A percentile compares a stretch with the other conserved stretches of the same genome.
These are phyloP conservation scores for Diphasiastrum complanatum DNA, from an alignment of 83 land plant species.

Conservation along the genomic window DNA sequence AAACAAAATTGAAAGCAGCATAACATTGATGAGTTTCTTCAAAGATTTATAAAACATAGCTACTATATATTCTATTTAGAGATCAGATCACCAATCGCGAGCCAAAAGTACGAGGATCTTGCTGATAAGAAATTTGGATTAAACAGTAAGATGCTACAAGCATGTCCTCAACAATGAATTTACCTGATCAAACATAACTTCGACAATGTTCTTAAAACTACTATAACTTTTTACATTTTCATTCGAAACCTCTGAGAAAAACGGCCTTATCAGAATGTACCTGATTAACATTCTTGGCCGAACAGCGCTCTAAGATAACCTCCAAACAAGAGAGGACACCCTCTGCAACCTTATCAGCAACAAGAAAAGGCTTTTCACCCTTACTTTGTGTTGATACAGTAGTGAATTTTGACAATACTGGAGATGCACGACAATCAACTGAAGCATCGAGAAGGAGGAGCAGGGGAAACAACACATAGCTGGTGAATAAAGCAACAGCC, in stretches of 20 bases:
- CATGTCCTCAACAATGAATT: too few relatives aligned
- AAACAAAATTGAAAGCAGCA: too few relatives aligned
- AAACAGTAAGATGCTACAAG: background rate
- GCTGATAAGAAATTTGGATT: background rate
- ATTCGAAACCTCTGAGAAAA: too few relatives aligned
- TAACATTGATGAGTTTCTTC: background rate
- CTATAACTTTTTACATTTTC: too few relatives aligned
- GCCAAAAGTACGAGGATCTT: background rate
- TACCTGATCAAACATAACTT: too few relatives aligned
- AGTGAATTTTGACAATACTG: background rate
- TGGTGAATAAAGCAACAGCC: too few relatives aligned
- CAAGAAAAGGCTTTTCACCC: background rate
- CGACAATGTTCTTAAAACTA: too few relatives aligned
- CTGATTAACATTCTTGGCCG: constrained; percentile 15
- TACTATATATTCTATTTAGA: background rate
- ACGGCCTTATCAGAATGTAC: constrained; percentile 6
- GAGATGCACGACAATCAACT: constrained; percentile 12
- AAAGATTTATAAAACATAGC: too few relatives aligned
- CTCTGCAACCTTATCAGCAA: constrained; percentile 23
- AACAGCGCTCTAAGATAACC: constrained; percentile 7
- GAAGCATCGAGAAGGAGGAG: constrained; percentile 24
- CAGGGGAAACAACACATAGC: constrained; percentile 24
- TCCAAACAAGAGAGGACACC: constrained; percentile 14
- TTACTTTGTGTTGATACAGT: background rate
- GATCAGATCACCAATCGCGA: background rate